These are phyloP conservation scores for Scheffersomyces titani DNA, from an alignment of 1,139 yeast species.

Conservation along the genomic window DNA sequence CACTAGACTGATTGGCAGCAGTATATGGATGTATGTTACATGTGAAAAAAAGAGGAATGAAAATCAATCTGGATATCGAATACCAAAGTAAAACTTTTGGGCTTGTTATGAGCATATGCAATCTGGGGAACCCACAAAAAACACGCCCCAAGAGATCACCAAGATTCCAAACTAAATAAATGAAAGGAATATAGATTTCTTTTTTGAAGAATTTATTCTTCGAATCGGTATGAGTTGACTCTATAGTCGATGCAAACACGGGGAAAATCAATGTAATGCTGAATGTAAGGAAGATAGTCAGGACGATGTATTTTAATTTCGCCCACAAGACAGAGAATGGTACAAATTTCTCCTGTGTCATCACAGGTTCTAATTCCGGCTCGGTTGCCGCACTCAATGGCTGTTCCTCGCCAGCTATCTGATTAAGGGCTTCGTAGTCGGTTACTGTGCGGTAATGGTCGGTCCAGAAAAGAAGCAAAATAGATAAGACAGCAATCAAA, in stretches of 20 bases:
- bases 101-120: slow-evolving; percentile 33
- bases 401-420: slow-evolving; percentile 3
- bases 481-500: slow-evolving; percentile 56
- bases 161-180: slow-evolving; percentile 81
- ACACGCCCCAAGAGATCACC: slow-evolving; percentile 86
- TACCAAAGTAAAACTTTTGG: slow-evolving; percentile 49
- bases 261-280: slow-evolving; percentile 82
- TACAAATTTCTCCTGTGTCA: slow-evolving; percentile 29
- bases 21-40: slow-evolving; percentile 57
- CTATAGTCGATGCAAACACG: slow-evolving; percentile 78
- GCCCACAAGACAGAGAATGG: slow-evolving; percentile 54
- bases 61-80: slow-evolving; percentile 53
- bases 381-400: not conserved
- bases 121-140: slow-evolving; percentile 57
- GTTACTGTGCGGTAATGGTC: slow-evolving; percentile 24
- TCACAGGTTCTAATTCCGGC: not conserved
- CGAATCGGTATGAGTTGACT: slow-evolving; percentile 46
- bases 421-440: slow-evolving; percentile 13
- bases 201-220: slow-evolving; percentile 37
- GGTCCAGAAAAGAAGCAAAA: slow-evolving; percentile 33
- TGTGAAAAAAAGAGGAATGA: slow-evolving; percentile 66
- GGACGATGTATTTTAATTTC: slow-evolving; percentile 62
- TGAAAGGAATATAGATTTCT: slow-evolving; percentile 68
- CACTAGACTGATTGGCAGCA: slow-evolving; percentile 24
- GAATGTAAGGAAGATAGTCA: slow-evolving; percentile 74